Conservation (phyloP, 306 rosid species). For the Cicer yamashitae region DNA sequence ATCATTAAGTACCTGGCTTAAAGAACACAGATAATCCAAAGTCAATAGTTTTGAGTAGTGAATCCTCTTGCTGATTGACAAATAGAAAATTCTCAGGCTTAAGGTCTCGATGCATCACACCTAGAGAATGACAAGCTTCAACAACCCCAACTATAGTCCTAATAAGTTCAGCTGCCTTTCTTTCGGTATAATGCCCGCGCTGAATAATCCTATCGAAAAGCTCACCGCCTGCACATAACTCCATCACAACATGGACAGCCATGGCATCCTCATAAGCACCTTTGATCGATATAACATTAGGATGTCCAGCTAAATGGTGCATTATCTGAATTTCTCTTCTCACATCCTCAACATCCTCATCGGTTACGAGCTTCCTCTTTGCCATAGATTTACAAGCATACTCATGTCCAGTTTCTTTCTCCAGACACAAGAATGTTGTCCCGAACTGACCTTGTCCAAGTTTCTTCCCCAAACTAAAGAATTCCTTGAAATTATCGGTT, state of each 20-base stretch:
- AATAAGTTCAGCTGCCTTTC: conserved; percentile 92
- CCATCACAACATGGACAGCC: conserved; percentile 98
- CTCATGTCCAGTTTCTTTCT: conserved; percentile 77
- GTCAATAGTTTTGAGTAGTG: conserved; percentile 95
- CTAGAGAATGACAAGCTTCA: conserved; percentile 92
- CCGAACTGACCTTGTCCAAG: conserved; percentile 98
- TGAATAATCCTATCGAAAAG: conserved; percentile 93
- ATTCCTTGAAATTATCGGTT: conserved; percentile 78
- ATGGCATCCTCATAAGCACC: conserved; percentile 94
- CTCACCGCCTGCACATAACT: conserved; percentile 96
- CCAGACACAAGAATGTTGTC: conserved; percentile 76
- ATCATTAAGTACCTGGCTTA: conserved; percentile 80
- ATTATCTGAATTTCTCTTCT: conserved; percentile 99
- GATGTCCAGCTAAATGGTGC: conserved; percentile 95
- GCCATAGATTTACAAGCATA: conserved; percentile 96
- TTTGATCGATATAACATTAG: conserved; percentile 91
- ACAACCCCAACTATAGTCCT: conserved; percentile 96
- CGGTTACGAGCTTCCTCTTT: conserved; percentile 82
- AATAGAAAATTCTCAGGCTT: conserved; percentile 98
- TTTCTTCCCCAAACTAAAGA: conserved; percentile 73
- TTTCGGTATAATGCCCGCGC: conserved; percentile 92
- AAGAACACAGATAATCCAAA: conserved; percentile 92
- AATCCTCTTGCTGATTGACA: conserved; percentile 81
- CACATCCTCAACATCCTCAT: conserved; percentile 96
- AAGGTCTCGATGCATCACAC: conserved; percentile 98